Evolutionary conservation across 495 filamentous ascomycete species (phyloP).

Genomic region (Aspergillus biplanus): DNA sequence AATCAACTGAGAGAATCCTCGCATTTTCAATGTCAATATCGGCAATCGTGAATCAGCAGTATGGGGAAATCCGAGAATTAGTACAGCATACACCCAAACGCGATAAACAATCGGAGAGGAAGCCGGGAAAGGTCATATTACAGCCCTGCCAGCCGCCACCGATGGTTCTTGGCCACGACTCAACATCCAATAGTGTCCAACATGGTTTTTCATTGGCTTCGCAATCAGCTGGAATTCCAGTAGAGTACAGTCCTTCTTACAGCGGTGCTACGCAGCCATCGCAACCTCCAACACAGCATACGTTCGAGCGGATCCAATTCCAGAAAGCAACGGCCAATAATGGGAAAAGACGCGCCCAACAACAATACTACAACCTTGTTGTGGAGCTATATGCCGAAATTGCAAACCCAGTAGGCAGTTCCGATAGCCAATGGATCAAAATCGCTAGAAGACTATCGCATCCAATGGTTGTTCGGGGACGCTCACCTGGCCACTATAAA

Average conservation of each 20-base stretch:
- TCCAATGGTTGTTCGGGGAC: constrained; percentile 90
- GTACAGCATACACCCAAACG: constrained; percentile 95
- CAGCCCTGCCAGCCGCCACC: constrained; percentile 64
- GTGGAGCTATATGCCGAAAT: constrained; percentile 88
- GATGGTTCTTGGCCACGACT: constrained; percentile 34
- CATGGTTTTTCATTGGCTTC: constrained; percentile 37
- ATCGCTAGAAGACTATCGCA: constrained; percentile 78
- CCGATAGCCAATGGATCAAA: constrained; percentile 65
- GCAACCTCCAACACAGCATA: constrained; percentile 53
- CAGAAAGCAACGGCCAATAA: constrained; percentile 97
- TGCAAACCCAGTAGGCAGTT: constrained; percentile 35
- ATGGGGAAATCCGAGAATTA: constrained; percentile 79
- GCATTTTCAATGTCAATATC: constrained; percentile 85
- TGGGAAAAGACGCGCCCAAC: constrained; percentile 85
- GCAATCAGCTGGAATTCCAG: constrained; percentile 33
- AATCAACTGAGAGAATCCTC: constrained; percentile 59
- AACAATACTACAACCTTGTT: constrained; percentile 92
- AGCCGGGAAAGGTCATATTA: constrained; percentile 72
- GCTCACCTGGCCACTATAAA: constrained; percentile 92
- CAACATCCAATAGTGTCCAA: constrained; percentile 31
- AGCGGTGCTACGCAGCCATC: constrained; percentile 35
- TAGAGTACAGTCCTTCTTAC: constrained; percentile 48
- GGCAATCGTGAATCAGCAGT: constrained; percentile 76
- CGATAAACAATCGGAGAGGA: constrained; percentile 85
- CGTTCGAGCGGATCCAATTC: constrained; percentile 95